Base-by-base conservation (phyloP, 2,329 filamentous ascomycete genomes). In the Epichloe gansuensis region DNA sequence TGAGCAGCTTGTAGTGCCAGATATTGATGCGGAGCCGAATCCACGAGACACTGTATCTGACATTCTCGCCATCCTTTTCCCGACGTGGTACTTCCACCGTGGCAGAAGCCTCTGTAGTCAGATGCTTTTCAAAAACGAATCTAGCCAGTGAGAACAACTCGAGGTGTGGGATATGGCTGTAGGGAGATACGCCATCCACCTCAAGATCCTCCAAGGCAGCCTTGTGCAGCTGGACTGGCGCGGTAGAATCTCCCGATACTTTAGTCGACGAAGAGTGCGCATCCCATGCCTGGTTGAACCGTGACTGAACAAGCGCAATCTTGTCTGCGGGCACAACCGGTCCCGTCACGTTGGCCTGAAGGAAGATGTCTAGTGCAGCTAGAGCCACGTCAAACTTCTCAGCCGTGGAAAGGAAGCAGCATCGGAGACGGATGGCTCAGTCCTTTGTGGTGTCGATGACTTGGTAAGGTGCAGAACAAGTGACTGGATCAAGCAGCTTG, bases 321-420 rank as follows among this genome's bases (percentile, higher is more conserved):
- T 60, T 53, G 11, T 55, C 46, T 15, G 52, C 56, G 0, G 67
- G 59, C n/a, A 95, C 72, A 0, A 89, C 84, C 1, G 91, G 91
- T 0, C 91, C 91, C 3, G 91, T 95, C 51, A 94, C 86, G 64
- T 89, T 95, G 1, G 82, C 82, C 66, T 96, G 91, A 15, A 95
- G 69, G 64, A 95, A 96, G 11, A 84, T 80, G 62, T 88, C 78
- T 11, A 95, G 75, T 2, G 68, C 64, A 42, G 68, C 68, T 7
- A 68, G 50, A 5, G 62, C 67, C 28, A 70, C 60, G 13, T 61
- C 56, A 1, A 68, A 56, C 11, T 59, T 53, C 17, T 59, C 57
- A 11, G 56, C 50, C 17, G 46, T 28, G 5, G 53, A 34, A n/a
- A 54, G 13, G 52, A 12, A 17, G 41, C 39, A 5, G 53, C 15